These are phyloP conservation scores for Paramecium biaurelia DNA, from an alignment of 73 alveolate genomes.

Conservation along the genomic window DNA sequence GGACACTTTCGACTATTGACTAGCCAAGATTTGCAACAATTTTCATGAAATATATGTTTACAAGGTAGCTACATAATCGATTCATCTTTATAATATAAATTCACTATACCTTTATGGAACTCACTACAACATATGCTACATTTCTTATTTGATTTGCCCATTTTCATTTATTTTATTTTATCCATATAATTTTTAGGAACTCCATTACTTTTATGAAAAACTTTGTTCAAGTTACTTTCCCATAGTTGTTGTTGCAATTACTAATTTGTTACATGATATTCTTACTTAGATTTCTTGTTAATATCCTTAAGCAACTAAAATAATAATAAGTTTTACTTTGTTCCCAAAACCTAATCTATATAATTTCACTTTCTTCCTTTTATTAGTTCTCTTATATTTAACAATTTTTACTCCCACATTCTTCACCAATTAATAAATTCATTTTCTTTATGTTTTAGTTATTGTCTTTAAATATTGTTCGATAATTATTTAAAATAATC, in stretches of 20 bases:
- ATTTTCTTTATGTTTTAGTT: neutral
- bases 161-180: slow-evolving; percentile 38
- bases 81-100: neutral
- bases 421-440: neutral
- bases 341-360: neutral
- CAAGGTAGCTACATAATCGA: neutral
- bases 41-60: slow-evolving; percentile 19
- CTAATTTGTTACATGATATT: neutral
- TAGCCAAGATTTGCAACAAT: slow-evolving; percentile 5
- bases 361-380: neutral
- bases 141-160: slow-evolving; percentile 8
- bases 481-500: neutral
- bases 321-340: neutral
- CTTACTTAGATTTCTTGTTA: neutral
- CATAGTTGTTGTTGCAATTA: neutral
- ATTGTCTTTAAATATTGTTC: neutral
- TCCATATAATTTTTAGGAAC: slow-evolving; percentile 7
- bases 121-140: slow-evolving; percentile 50
- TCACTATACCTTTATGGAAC: slow-evolving; percentile 22
- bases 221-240: neutral
- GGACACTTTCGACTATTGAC: neutral
- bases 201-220: neutral
- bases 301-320: neutral
- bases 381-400: neutral
- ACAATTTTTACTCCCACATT: neutral